Conservation (phyloP, 129 eudicot species). For the Pittosporum tobira region DNA sequence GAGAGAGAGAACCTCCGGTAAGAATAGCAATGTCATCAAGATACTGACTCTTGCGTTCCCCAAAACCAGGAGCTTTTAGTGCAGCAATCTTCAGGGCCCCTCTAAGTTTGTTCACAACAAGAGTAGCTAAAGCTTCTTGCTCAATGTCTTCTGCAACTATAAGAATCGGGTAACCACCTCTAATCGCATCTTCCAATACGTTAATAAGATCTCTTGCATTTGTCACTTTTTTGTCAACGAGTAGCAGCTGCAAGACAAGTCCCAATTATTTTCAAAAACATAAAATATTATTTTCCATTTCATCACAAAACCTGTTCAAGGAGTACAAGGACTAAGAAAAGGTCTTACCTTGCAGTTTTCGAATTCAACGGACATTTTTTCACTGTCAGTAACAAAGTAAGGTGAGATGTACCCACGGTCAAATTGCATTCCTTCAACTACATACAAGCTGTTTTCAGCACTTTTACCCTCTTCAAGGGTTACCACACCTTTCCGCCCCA, state of each 20-base stretch:
- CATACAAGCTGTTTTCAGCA: slow-evolving; percentile 68
- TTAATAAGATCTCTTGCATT: slow-evolving; percentile 66
- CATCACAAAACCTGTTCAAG: not conserved
- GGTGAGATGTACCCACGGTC: slow-evolving; percentile 94
- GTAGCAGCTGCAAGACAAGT: slow-evolving; percentile 28
- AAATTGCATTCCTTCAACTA: slow-evolving; percentile 97
- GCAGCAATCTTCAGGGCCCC: slow-evolving; percentile 58
- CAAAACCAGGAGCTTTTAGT: slow-evolving; percentile 73
- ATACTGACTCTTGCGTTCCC: slow-evolving; percentile 53
- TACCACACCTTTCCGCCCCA: slow-evolving; percentile 87
- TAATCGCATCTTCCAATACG: slow-evolving; percentile 72
- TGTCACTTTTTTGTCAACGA: slow-evolving; percentile 65
- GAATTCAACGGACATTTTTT: slow-evolving; percentile 74
- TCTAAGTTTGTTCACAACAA: slow-evolving; percentile 69
- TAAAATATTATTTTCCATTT: not conserved
- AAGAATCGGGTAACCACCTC: slow-evolving; percentile 48
- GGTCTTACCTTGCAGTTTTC: slow-evolving; percentile 83
- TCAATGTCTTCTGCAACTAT: slow-evolving; percentile 65
- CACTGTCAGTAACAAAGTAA: slow-evolving; percentile 86
- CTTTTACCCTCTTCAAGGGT: slow-evolving; percentile 95
- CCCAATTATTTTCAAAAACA: not conserved
- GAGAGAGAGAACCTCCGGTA: slow-evolving; percentile 30
- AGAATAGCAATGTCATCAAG: slow-evolving; percentile 71
- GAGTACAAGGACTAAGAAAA: not conserved
- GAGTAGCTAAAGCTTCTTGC: slow-evolving; percentile 80